Conservation (phyloP, 2,329 filamentous ascomycete genomes). For the Iodosphaeria phyllophila region DNA sequence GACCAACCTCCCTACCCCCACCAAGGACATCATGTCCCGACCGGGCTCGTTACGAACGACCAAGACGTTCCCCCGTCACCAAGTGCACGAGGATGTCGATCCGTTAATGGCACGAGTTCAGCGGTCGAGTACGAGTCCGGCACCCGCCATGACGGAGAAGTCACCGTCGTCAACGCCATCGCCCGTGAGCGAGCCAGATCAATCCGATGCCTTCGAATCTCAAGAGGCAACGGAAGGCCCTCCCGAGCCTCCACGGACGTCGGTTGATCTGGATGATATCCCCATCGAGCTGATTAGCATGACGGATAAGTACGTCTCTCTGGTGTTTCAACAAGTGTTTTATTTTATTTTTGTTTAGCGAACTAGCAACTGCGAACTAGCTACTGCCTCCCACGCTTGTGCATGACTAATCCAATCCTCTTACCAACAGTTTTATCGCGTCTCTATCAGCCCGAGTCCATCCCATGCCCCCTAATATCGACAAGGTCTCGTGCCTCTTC, state of each 20-base stretch:
- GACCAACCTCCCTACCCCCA: slow-evolving; percentile 7
- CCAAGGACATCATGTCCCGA: slow-evolving; percentile 10
- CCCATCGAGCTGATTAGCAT: slow-evolving; percentile 86
- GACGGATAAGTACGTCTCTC: slow-evolving; percentile 52
- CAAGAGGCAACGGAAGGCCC: slow-evolving; percentile 23
- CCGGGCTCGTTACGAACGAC: slow-evolving; percentile 9
- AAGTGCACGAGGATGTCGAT: slow-evolving; percentile 12
- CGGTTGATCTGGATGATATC: slow-evolving; percentile 68
- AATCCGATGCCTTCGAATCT: slow-evolving; percentile 30
- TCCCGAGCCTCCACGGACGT: slow-evolving; percentile 29
- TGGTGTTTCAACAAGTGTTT: neutral
- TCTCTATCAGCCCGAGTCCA: slow-evolving; percentile 77
- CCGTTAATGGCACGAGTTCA: slow-evolving; percentile 17
- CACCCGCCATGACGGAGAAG: slow-evolving; percentile 10
- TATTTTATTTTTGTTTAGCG: slow-evolving; percentile 2
- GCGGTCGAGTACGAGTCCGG: slow-evolving; percentile 26
- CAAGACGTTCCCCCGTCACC: slow-evolving; percentile 10
- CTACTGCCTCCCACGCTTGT: slow-evolving; percentile 1
- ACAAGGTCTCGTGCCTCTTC: slow-evolving; percentile 68
- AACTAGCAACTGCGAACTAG: neutral
- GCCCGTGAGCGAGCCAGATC: slow-evolving; percentile 10
- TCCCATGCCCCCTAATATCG: slow-evolving; percentile 63
- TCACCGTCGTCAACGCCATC: slow-evolving; percentile 5
- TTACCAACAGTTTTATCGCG: slow-evolving; percentile 57
- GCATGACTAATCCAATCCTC: slow-evolving; percentile 6